phyloP scores from a whole-genome alignment of 495 filamentous ascomycete species.

The Cudoniella acicularis region DNA sequence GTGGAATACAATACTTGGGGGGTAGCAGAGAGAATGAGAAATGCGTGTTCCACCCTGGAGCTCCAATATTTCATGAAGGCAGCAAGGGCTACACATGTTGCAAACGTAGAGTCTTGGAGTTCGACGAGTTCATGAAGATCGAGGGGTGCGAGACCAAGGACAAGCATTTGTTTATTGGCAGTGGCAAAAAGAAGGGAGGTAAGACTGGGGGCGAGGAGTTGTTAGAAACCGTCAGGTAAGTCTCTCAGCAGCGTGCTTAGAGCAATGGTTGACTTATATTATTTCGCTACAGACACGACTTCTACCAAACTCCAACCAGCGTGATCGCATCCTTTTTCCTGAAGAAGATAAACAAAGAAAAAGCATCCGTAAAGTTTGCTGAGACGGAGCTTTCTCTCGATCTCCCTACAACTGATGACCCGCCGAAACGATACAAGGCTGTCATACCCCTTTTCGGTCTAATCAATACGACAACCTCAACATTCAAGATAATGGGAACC shows the following conservation, averaged over 20 bases:
- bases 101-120: constrained; percentile 91
- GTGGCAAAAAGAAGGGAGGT: constrained; percentile 56
- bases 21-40: constrained; percentile 62
- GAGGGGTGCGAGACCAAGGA: constrained; percentile 80
- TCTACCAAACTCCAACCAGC: constrained; percentile 84
- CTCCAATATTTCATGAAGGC: constrained; percentile 92
- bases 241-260: constrained; percentile 1
- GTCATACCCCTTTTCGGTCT: constrained; percentile 70
- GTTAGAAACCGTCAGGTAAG: constrained; percentile 68
- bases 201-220: constrained; percentile 53
- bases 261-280: background rate
- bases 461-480: constrained; percentile 70
- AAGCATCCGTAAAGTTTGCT: constrained; percentile 65
- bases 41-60: constrained; percentile 82
- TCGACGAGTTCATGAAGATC: constrained; percentile 96
- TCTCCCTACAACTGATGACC: constrained; percentile 73
- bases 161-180: constrained; percentile 83
- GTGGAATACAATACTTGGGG: constrained; percentile 60
- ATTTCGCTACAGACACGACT: constrained; percentile 63
- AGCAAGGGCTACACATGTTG: constrained; percentile 97
- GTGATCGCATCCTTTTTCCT: constrained; percentile 92
- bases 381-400: constrained; percentile 63
- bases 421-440: constrained; percentile 71
- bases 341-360: constrained; percentile 90
- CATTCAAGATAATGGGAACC: constrained; percentile 86